phyloP scores from a whole-genome alignment of 441 rosid genomes.

The Gossypium davidsonii region DNA sequence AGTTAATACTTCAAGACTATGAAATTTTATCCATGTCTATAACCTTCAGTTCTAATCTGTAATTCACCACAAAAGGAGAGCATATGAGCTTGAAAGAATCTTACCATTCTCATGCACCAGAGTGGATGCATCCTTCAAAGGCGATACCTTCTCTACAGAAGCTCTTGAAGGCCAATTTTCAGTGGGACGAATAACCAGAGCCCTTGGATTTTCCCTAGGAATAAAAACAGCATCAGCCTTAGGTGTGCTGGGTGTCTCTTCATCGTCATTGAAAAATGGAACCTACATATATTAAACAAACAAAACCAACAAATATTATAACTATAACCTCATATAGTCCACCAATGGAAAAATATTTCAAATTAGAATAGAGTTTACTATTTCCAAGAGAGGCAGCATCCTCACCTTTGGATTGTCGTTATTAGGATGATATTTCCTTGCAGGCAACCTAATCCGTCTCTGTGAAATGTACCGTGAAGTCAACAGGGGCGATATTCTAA shows the following conservation, averaged over 20 bases:
- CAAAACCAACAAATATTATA: not conserved
- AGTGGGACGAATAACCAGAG: conserved; percentile 70
- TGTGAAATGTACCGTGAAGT: conserved; percentile 80
- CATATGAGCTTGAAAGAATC: not conserved
- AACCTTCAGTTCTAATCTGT: not conserved
- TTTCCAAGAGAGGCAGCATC: not conserved
- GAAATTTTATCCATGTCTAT: not conserved
- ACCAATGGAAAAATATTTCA: conserved; percentile 7
- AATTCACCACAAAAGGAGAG: conserved; percentile 2
- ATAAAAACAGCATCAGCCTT: conserved; percentile 85
- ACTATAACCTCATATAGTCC: conserved; percentile 14
- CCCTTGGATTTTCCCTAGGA: conserved; percentile 95
- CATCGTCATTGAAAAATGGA: conserved; percentile 82
- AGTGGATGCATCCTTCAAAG: conserved; percentile 34
- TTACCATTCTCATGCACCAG: conserved; percentile 62
- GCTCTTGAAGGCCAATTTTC: conserved; percentile 59
- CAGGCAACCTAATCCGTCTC: conserved; percentile 68
- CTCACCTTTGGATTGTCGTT: conserved; percentile 65
- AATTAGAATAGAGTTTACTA: not conserved
- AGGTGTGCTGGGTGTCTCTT: conserved; percentile 79
- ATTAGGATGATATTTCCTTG: conserved; percentile 75
- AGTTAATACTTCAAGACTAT: conserved; percentile 3
- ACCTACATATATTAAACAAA: conserved; percentile 43
- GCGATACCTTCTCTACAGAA: conserved; percentile 42
- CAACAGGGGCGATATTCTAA: conserved; percentile 71